A percentile compares a stretch with the other conserved stretches of the same genome.
Conservation (phyloP, 306 rosid species). For the Canavalia gladiata region DNA sequence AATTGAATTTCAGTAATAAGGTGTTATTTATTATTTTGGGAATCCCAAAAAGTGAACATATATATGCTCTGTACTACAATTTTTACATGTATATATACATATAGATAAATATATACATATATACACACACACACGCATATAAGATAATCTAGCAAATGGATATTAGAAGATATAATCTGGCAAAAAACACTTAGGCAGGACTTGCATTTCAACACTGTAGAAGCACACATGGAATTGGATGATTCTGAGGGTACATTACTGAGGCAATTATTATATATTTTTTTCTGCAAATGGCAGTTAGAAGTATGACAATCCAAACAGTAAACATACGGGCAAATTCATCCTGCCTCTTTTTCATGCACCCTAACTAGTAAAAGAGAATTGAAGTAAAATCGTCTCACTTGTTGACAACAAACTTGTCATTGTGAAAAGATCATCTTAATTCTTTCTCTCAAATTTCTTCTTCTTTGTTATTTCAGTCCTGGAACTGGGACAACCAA, state of each 20-base stretch:
- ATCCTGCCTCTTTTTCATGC: slow-evolving; percentile 5
- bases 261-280: no score
- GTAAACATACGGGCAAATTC: background rate
- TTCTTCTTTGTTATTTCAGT: background rate
- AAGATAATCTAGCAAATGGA: background rate
- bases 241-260: background rate
- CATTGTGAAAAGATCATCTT: background rate
- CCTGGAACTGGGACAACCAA: background rate
- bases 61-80: background rate
- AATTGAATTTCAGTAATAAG: background rate
- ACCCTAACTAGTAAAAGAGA: background rate
- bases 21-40: no score
- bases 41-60: background rate
- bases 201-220: background rate
- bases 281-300: no score
- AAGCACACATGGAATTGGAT: background rate
- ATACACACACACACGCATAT: no score
- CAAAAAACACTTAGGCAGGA: slow-evolving; percentile 9
- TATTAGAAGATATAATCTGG: background rate
- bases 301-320: background rate
- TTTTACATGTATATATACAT: no score
- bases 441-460: background rate
- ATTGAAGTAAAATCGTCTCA: background rate
- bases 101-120: no score
- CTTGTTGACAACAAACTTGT: slow-evolving; percentile 4